phyloP scores from a whole-genome alignment of 1,284 basidiomycete genomes.

The Trichosporon sp. region DNA sequence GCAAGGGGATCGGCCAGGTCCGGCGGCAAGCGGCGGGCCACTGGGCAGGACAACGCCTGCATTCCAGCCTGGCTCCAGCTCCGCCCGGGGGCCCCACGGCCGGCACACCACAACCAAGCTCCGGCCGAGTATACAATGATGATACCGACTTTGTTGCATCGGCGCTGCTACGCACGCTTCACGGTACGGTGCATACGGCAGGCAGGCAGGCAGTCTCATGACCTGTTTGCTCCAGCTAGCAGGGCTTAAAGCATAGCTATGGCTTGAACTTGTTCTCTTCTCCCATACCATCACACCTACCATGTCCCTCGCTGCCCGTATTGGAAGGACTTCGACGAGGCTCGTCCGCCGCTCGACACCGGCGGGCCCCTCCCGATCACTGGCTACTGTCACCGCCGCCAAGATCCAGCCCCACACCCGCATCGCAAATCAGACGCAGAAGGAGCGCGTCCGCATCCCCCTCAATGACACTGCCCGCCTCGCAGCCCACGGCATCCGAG shows the following conservation, averaged over 20 bases:
- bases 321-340: neutral
- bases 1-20: neutral
- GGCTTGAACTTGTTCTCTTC: neutral
- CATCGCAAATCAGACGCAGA: neutral
- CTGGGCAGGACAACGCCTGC: neutral
- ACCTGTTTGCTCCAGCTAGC: neutral
- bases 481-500: neutral
- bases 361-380: neutral
- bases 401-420: neutral
- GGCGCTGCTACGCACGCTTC: too few relatives aligned
- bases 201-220: neutral
- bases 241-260: neutral
- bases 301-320: neutral
- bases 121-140: constrained; percentile 1
- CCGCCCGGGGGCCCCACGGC: constrained; percentile 3
- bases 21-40: neutral
- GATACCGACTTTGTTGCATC: neutral
- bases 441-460: constrained; percentile 3
- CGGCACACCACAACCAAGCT: neutral
- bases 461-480: neutral
- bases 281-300: neutral
- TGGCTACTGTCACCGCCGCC: neutral
- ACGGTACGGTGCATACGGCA: too few relatives aligned
- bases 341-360: neutral
- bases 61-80: constrained; percentile 1